These are phyloP conservation scores for Straminergon stramineum DNA, from an alignment of 225 moss, liverwort and hornwort species.

Conservation along the genomic window DNA sequence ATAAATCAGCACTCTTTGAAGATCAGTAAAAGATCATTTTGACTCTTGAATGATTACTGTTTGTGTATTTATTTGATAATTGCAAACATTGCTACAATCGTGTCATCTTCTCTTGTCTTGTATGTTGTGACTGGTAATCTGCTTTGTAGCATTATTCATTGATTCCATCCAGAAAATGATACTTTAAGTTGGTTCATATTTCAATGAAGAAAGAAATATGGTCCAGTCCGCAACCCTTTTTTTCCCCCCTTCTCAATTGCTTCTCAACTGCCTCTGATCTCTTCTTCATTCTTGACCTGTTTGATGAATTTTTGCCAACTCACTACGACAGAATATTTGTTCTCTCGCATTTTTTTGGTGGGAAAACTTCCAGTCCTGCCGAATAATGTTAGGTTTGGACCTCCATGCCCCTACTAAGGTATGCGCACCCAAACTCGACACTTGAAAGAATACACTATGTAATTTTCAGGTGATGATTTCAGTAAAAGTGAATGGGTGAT, in stretches of 20 bases:
- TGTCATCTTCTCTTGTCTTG: background rate
- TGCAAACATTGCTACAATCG: background rate
- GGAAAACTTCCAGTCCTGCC: background rate
- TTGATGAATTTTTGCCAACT: background rate
- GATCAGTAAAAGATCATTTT: background rate
- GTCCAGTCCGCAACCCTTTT: background rate
- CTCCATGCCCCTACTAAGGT: background rate
- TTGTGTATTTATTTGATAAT: background rate
- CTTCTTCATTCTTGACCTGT: background rate
- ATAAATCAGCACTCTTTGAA: background rate
- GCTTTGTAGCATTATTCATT: background rate
- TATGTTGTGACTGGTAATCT: background rate
- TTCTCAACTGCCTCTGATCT: background rate
- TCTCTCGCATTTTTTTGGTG: background rate
- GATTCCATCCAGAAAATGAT: background rate
- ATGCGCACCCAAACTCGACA: background rate
- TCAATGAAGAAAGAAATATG: background rate
- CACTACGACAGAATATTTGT: background rate
- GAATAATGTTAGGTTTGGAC: background rate
- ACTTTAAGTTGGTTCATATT: background rate
- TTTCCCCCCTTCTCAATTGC: background rate
- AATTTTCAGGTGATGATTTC: background rate
- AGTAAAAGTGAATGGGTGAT: background rate
- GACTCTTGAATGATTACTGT: background rate
- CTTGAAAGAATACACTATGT: background rate